These are phyloP conservation scores for Eruca vesicaria DNA, from an alignment of 441 rosid species.

Conservation along the genomic window DNA sequence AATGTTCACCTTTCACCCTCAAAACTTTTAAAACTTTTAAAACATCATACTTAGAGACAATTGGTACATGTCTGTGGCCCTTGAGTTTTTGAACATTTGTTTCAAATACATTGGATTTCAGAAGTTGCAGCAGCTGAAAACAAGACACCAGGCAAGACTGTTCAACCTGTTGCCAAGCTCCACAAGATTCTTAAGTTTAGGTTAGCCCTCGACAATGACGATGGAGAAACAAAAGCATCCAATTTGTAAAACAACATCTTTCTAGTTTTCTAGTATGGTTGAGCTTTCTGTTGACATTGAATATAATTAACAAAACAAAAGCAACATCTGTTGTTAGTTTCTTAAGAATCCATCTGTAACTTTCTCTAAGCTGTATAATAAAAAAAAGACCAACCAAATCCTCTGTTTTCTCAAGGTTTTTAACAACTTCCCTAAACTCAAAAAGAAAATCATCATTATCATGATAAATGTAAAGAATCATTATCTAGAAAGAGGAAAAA, in stretches of 20 bases:
- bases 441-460: slow-evolving; percentile 24
- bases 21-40: no score
- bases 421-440: background rate
- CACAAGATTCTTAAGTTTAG: slow-evolving; percentile 65
- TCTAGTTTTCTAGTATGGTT: background rate
- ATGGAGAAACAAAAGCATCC: slow-evolving; percentile 16
- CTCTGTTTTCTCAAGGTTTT: background rate
- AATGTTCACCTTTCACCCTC: no score
- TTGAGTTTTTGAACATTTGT: no score
- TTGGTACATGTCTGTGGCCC: no score
- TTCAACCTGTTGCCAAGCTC: slow-evolving; percentile 57
- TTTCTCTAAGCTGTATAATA: background rate
- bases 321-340: background rate
- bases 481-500: background rate
- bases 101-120: slow-evolving; percentile 7
- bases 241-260: background rate
- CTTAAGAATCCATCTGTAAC: slow-evolving; percentile 10
- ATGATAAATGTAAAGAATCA: background rate
- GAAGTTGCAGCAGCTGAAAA: slow-evolving; percentile 40
- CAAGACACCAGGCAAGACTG: slow-evolving; percentile 45
- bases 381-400: background rate
- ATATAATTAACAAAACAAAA: background rate
- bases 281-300: no score
- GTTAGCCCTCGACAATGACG: slow-evolving; percentile 37
- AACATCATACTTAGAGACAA: slow-evolving; percentile 27